Evolutionary conservation across 345 rosid species (phyloP), one percentile per base, ranked within the genome.

Genomic region (Cardamine chenopodiifolia): DNA sequence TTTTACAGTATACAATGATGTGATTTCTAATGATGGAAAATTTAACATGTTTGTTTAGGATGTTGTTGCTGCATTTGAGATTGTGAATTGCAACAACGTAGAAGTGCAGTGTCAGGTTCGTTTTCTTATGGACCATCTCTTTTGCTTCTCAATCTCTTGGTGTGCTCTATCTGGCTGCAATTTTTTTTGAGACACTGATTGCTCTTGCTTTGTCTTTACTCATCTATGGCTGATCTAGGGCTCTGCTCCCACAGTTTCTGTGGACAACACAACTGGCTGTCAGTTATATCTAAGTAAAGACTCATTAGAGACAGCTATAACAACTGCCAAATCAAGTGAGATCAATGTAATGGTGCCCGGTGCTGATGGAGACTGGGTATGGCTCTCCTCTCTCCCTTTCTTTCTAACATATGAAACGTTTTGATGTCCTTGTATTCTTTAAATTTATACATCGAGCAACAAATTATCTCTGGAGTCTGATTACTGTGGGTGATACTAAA

Each of bases 31-130:
- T 40, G 3, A 20, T 17, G 56, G 10, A 50, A 26, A 22, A 6
- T 57, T n/a, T 70, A 18, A 67, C 77, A 56, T 28, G 66, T 45
- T 20, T 72, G 66, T 67, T 10, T 82, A 96, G 98, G 99, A 92
- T 86, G 97, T 96, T 32, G 99, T 96, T 71, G 97, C 99, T 81
- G 99, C 99, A 71, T 96, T 81, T 85, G 99, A 96, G 88, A 79
- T 90, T 79, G 99, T 92, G 47, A 96, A 96, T 70, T 89, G 97
- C 89, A 89, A 44, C 79, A 86, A 93, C 49, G 92, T 92, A 56
- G 98, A 96, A 86, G 94, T 90, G 77, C 99, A 96, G 72, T 96
- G 99, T 74, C 99, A 90, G 98, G 99, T 96, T 85, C 71, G 32
- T 66, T 19, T 69, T 45, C 55, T 1, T 19, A 37, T 9, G 32